Evolutionary conservation across 2,329 filamentous ascomycete genomes (phyloP).

Genomic region (Nannizziopsis barbatae): DNA sequence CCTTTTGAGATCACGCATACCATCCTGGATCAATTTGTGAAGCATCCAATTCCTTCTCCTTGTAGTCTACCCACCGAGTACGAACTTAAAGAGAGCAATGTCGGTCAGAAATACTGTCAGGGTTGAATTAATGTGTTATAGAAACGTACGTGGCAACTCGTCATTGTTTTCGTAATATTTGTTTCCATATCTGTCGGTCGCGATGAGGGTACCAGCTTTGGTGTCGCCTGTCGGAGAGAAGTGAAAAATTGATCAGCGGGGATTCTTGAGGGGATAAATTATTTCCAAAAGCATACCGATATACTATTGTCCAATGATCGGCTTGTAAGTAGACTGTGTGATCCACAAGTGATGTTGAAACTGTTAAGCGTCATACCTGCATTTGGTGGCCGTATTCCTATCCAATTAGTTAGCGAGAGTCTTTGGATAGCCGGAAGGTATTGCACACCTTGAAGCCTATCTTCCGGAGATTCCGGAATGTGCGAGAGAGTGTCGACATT

Average conservation of each 20-base stretch:
- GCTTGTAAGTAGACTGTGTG: conserved; percentile 1
- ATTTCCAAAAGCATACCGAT: conserved; percentile 28
- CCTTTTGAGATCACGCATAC: conserved; percentile 29
- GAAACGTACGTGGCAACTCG: conserved; percentile 65
- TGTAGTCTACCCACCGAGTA: conserved; percentile 97
- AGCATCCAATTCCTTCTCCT: conserved; percentile 56
- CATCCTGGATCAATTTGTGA: conserved; percentile 84
- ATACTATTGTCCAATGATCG: conserved; percentile 25
- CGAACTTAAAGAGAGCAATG: conserved; percentile 50
- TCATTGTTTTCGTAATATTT: conserved; percentile 95
- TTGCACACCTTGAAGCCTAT: conserved; percentile 69
- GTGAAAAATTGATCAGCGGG: background rate
- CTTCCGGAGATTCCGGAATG: conserved; percentile 73
- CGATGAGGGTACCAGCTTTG: conserved; percentile 80
- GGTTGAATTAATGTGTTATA: conserved; percentile 1
- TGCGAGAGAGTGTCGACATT: conserved; percentile 89
- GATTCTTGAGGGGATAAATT: background rate
- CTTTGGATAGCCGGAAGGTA: conserved; percentile 10
- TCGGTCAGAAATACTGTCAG: background rate
- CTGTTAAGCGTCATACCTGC: conserved; percentile 50
- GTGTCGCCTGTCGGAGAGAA: conserved; percentile 63
- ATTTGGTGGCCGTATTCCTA: conserved; percentile 88
- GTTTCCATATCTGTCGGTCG: conserved; percentile 83
- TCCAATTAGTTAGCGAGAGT: conserved; percentile 31
- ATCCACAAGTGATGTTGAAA: background rate